Evolutionary conservation across 306 rosid species (phyloP).

Genomic region (Cicer chorassanicum): DNA sequence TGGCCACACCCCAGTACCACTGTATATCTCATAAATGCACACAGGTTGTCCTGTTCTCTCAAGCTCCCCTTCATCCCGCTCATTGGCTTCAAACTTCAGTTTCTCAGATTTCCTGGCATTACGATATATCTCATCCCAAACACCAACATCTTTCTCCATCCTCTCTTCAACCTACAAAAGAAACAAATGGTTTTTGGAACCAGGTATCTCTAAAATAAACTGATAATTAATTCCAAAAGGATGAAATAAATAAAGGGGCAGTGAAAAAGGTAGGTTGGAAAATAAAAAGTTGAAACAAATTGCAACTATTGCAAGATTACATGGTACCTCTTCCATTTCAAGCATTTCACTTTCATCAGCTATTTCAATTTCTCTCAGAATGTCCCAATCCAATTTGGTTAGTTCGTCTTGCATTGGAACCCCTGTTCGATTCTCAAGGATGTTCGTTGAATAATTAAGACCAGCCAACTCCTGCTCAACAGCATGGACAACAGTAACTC

Average conservation of each 20-base stretch:
- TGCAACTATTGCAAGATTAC: conserved; percentile 41
- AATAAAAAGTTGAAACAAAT: conserved; percentile 31
- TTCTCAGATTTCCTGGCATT: conserved; percentile 90
- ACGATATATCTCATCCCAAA: conserved; percentile 89
- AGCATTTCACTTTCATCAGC: conserved; percentile 78
- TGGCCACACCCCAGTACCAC: conserved; percentile 84
- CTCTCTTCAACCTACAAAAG: conserved; percentile 78
- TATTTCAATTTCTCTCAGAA: conserved; percentile 71
- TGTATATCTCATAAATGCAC: conserved; percentile 92
- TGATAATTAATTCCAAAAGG: conserved; percentile 35
- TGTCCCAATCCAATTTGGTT: conserved; percentile 75
- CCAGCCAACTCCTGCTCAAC: conserved; percentile 67
- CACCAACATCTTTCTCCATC: conserved; percentile 66
- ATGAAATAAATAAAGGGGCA: conserved; percentile 16
- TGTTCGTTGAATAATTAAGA: conserved; percentile 52
- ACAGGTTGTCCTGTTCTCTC: conserved; percentile 92
- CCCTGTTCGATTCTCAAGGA: conserved; percentile 56
- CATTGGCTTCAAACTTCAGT: conserved; percentile 84
- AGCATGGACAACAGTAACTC: conserved; percentile 59
- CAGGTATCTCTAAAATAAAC: conserved; percentile 40
- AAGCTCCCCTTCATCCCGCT: conserved; percentile 98
- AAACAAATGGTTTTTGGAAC: conserved; percentile 40
- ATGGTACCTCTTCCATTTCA: conserved; percentile 88
- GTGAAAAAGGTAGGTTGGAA: conserved; percentile 23
- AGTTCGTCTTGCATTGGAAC: conserved; percentile 56